phyloP scores from a whole-genome alignment of 495 filamentous ascomycete species.

The Tuber borchii region DNA sequence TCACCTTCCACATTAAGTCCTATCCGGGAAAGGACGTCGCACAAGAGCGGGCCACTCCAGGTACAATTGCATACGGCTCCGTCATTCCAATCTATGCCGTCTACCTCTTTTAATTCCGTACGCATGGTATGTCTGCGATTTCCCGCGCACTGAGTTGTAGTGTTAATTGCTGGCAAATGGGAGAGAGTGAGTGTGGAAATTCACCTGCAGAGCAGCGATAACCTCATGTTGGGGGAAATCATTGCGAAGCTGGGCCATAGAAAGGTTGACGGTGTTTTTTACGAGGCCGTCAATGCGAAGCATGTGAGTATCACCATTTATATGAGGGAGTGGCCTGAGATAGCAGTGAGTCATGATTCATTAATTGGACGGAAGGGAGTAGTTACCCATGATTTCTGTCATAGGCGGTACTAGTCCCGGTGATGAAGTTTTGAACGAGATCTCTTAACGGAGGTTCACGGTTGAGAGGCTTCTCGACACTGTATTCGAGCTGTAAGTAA shows the following conservation, averaged over 20 bases:
- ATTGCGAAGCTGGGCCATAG: conserved; percentile 43
- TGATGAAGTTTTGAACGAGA: conserved; percentile 38
- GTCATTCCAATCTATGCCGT: conserved; percentile 59
- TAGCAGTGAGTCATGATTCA: background rate
- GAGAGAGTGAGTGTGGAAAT: background rate
- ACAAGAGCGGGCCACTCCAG: conserved; percentile 53
- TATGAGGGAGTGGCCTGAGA: conserved; percentile 39
- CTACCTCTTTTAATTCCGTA: conserved; percentile 54
- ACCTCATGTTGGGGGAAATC: conserved; percentile 53
- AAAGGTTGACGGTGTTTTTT: conserved; percentile 23
- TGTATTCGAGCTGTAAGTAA: conserved; percentile 36
- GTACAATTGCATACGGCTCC: conserved; percentile 59
- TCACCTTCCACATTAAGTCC: conserved; percentile 38
- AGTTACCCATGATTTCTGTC: conserved; percentile 42
- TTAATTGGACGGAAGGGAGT: background rate
- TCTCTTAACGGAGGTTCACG: conserved; percentile 38
- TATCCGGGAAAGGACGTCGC: conserved; percentile 50
- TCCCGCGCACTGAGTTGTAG: conserved; percentile 51
- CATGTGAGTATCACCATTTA: conserved; percentile 30
- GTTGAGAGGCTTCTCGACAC: conserved; percentile 41
- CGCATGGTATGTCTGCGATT: conserved; percentile 62
- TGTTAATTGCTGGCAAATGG: conserved; percentile 5
- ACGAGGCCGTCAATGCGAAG: conserved; percentile 38
- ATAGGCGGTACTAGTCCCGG: conserved; percentile 34
- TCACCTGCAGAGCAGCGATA: conserved; percentile 49